These are phyloP conservation scores for Penicillium sp. DNA, from an alignment of 2,329 filamentous ascomycete species.

Conservation along the genomic window DNA sequence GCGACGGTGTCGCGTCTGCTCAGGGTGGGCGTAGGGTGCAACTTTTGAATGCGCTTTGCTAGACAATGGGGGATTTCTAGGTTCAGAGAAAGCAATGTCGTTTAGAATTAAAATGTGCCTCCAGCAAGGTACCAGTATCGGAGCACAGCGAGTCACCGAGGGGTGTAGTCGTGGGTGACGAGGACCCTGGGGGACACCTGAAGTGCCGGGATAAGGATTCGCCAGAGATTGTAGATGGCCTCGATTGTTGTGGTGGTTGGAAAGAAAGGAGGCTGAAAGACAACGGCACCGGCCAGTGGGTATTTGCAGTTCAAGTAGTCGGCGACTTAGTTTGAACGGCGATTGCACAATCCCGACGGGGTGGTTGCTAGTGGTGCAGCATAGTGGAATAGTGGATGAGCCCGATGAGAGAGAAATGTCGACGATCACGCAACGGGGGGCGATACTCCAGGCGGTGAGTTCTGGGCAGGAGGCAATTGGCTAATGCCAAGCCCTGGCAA, in stretches of 20 bases:
- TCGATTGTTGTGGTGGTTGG: not conserved
- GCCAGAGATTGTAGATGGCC: not conserved
- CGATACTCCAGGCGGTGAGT: constrained; percentile 14
- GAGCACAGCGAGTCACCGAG: not conserved
- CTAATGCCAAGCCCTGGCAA: constrained; percentile 8
- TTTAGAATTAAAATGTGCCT: not conserved
- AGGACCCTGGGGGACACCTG: constrained; percentile 12
- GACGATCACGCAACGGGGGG: constrained; percentile 20
- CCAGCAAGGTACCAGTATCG: constrained; percentile 2
- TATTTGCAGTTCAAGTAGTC: constrained; percentile 3
- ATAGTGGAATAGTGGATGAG: not conserved
- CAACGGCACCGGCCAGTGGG: not conserved
- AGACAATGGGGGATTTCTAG: not conserved
- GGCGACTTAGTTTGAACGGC: not conserved
- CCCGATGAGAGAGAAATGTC: constrained; percentile 14
- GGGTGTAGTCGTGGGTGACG: constrained; percentile 1
- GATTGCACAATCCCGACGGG: constrained; percentile 12
- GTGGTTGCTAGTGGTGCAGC: not conserved
- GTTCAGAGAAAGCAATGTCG: not conserved
- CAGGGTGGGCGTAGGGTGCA: not conserved
- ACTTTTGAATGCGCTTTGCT: not conserved
- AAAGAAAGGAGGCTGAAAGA: not conserved
- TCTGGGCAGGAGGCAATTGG: not conserved
- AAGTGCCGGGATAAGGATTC: not conserved
- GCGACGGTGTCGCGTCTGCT: not conserved